Evolutionary conservation across 2,329 filamentous ascomycete genomes (phyloP), one percentile per base, ranked within the genome.

Genomic region (Didymella lethalis): DNA sequence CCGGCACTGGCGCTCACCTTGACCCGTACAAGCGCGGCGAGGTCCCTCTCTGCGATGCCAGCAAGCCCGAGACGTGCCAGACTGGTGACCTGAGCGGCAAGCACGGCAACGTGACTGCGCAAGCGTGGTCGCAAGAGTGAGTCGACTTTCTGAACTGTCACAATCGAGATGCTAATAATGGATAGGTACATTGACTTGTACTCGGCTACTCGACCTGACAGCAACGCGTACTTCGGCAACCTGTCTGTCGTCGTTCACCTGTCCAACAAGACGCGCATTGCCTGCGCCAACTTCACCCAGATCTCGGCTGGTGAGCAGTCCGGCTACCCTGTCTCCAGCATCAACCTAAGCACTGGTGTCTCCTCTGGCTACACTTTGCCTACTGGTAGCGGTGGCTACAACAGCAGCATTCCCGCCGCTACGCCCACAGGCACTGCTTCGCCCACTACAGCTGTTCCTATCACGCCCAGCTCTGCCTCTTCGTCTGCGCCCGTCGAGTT

Each of bases 271-370:
- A 83, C 81, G 7, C 81, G 83, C 62, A 77, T 87, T 66, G 81
- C 82, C 29, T 88, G 85, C 76, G 85, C 82, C 57, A 86, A 86
- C 73, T 86, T 87, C 70, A 73, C 65, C 40, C 57, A 59, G 38
- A 25, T 68, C 92, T 7, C 90, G 84, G 61, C 88, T 85, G 12
- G 85, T 79, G 57, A 57, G 32, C 46, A 44, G 88, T 86, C 56
- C 18, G 41, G 41, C 23, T 52, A 60, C 45, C 46, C 54, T 10
- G 41, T 53, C 34, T 60, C 56, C 7, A 64, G 66, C 44, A 28
- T 45, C 63, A 16, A 64, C 61, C 31, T 60, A 55, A 50, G 60
- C 64, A 44, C 53, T 54, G 46, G 36, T 54, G 54, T 52, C 26
- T 41, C 54, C 18, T 54, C 61, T 6, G 59, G 54, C 36, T 66